Conservation (phyloP, 495 filamentous ascomycete species). For the Neurospora africana region DNA sequence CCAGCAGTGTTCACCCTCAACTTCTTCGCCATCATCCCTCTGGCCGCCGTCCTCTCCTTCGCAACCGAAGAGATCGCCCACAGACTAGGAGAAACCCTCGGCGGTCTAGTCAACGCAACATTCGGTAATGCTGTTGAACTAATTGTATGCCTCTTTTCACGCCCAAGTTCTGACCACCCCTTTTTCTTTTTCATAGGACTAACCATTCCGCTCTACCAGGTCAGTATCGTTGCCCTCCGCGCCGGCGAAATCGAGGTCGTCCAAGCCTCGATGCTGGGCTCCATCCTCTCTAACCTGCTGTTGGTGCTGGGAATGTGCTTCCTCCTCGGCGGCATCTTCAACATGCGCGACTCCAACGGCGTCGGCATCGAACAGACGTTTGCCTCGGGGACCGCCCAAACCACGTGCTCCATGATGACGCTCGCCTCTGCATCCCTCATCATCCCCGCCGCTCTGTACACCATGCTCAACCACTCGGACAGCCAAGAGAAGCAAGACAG, state of each 20-base stretch:
- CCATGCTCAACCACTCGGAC: slow-evolving; percentile 29
- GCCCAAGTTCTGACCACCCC: slow-evolving; percentile 9
- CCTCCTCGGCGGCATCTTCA: slow-evolving; percentile 68
- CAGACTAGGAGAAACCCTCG: slow-evolving; percentile 78
- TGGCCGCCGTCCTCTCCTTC: slow-evolving; percentile 86
- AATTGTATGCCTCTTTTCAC: slow-evolving; percentile 55
- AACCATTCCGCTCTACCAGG: slow-evolving; percentile 38
- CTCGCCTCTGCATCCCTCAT: slow-evolving; percentile 86
- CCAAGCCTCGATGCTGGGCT: slow-evolving; percentile 95
- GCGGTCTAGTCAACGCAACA: slow-evolving; percentile 88
- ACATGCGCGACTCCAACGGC: slow-evolving; percentile 34
- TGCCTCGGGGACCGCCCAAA: slow-evolving; percentile 80
- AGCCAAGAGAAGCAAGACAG: slow-evolving; percentile 41
- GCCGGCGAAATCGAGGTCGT: slow-evolving; percentile 88
- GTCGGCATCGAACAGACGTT: slow-evolving; percentile 57
- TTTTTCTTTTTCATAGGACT: slow-evolving; percentile 7
- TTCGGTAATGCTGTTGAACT: slow-evolving; percentile 98
- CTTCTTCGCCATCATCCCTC: slow-evolving; percentile 90
- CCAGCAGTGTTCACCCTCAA: slow-evolving; percentile 77
- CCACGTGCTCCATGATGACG: slow-evolving; percentile 93
- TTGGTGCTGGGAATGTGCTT: slow-evolving; percentile 97
- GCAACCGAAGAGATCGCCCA: slow-evolving; percentile 87
- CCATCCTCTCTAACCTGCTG: slow-evolving; percentile 90
- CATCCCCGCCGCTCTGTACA: slow-evolving; percentile 67
- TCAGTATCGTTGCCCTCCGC: slow-evolving; percentile 83